These are phyloP conservation scores for Darksidea phi DNA, from an alignment of 495 filamentous ascomycete species.

Conservation along the genomic window DNA sequence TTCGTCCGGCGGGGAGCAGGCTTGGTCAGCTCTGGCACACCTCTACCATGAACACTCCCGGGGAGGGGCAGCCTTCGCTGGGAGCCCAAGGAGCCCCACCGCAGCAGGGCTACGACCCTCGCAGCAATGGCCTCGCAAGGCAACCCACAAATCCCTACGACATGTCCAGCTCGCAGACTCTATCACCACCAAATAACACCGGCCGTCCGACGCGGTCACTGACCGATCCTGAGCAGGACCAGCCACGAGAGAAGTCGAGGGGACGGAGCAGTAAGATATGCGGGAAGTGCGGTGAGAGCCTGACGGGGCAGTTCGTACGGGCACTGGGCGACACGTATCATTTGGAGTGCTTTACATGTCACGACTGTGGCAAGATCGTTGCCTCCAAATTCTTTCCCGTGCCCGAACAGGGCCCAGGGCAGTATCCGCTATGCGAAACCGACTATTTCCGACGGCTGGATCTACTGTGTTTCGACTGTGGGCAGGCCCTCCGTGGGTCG, in stretches of 20 bases:
- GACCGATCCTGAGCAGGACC: conserved; percentile 16
- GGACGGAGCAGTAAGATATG: conserved; percentile 57
- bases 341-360: conserved; percentile 95
- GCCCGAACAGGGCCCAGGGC: conserved; percentile 80
- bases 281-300: conserved; percentile 79
- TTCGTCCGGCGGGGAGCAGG: background rate
- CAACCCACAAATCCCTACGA: conserved; percentile 25
- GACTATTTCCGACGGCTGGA: conserved; percentile 95
- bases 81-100: conserved; percentile 24
- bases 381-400: conserved; percentile 98
- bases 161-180: background rate
- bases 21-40: conserved; percentile 13
- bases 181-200: conserved; percentile 10
- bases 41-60: conserved; percentile 32
- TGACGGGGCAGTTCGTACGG: conserved; percentile 94
- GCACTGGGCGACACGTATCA: conserved; percentile 91
- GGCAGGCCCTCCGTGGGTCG: conserved; percentile 89
- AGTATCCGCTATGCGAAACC: conserved; percentile 95
- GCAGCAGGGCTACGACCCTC: conserved; percentile 27
- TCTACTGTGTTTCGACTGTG: conserved; percentile 86
- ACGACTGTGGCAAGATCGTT: conserved; percentile 93
- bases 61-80: conserved; percentile 37
- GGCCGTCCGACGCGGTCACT: conserved; percentile 3
- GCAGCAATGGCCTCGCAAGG: conserved; percentile 30
- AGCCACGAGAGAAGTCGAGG: conserved; percentile 13